Conservation (phyloP, 495 filamentous ascomycete species). For the Xylaria sp. region DNA sequence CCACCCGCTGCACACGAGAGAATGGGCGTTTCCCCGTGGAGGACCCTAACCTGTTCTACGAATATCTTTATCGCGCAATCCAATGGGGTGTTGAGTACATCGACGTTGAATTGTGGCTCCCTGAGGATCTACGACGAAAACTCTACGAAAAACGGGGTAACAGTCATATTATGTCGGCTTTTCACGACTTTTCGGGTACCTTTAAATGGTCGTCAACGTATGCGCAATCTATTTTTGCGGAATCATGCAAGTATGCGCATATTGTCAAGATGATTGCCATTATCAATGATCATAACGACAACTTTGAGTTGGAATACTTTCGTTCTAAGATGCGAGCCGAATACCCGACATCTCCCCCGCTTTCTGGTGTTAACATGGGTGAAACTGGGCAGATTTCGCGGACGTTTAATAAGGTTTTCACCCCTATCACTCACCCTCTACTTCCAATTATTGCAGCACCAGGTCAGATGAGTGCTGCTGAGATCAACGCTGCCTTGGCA, state of each 20-base stretch:
- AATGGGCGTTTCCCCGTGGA: slow-evolving; percentile 86
- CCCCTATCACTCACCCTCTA: slow-evolving; percentile 83
- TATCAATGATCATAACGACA: slow-evolving; percentile 77
- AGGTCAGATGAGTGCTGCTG: slow-evolving; percentile 80
- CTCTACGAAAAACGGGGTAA: slow-evolving; percentile 74
- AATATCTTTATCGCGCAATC: slow-evolving; percentile 78
- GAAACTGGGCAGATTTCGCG: slow-evolving; percentile 81
- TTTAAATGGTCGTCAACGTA: slow-evolving; percentile 81
- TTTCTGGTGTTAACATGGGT: slow-evolving; percentile 89
- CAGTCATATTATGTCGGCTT: slow-evolving; percentile 84
- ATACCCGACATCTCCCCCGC: slow-evolving; percentile 67
- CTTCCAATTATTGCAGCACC: slow-evolving; percentile 85
- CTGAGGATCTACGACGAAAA: slow-evolving; percentile 70
- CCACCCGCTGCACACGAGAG: slow-evolving; percentile 77
- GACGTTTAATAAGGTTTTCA: slow-evolving; percentile 82
- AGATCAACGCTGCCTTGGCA: slow-evolving; percentile 79
- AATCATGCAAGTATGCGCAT: slow-evolving; percentile 76
- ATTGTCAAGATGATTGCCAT: slow-evolving; percentile 90
- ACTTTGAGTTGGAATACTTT: slow-evolving; percentile 89
- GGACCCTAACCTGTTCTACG: slow-evolving; percentile 73
- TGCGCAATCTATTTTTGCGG: slow-evolving; percentile 70
- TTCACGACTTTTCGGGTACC: slow-evolving; percentile 82
- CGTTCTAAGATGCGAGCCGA: slow-evolving; percentile 73
- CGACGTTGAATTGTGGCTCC: slow-evolving; percentile 85
- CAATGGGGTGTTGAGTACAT: slow-evolving; percentile 90